Conservation (phyloP, 805 yeast species). For the Saccharomycopsis selenospora region DNA sequence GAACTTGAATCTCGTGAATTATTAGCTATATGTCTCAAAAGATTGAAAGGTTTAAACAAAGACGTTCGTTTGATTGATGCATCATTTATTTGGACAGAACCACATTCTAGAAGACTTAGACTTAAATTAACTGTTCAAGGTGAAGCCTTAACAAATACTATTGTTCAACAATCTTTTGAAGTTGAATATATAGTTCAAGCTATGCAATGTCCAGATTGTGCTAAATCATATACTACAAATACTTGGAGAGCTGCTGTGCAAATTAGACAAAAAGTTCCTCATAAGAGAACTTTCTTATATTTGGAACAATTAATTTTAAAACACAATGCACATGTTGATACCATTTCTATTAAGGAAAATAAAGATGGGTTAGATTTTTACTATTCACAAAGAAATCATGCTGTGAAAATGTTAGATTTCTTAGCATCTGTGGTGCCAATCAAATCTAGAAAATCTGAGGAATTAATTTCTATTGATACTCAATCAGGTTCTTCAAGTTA, state of each 20-base stretch:
- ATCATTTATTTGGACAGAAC: slow-evolving; percentile 96
- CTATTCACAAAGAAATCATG: slow-evolving; percentile 83
- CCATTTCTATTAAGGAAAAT: slow-evolving; percentile 86
- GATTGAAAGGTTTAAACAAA: slow-evolving; percentile 79
- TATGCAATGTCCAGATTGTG: slow-evolving; percentile 98
- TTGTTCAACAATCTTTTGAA: slow-evolving; percentile 89
- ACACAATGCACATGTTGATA: slow-evolving; percentile 89
- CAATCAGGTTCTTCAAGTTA: slow-evolving; percentile 84
- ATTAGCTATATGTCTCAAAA: slow-evolving; percentile 80
- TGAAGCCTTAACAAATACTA: slow-evolving; percentile 87
- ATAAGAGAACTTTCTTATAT: slow-evolving; percentile 92
- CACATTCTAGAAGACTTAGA: slow-evolving; percentile 92
- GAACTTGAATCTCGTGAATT: slow-evolving; percentile 89
- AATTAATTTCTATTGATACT: slow-evolving; percentile 83
- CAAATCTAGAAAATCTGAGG: slow-evolving; percentile 77
- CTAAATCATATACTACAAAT: slow-evolving; percentile 90
- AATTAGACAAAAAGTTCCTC: slow-evolving; percentile 94
- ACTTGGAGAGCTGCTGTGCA: slow-evolving; percentile 99
- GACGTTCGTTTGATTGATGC: slow-evolving; percentile 83
- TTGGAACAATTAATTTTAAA: slow-evolving; percentile 91
- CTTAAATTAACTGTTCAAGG: slow-evolving; percentile 93
- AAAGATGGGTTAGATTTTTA: slow-evolving; percentile 94
- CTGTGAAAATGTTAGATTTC: slow-evolving; percentile 90
- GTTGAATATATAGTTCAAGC: slow-evolving; percentile 91
- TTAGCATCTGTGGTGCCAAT: slow-evolving; percentile 78